A percentile compares a stretch with the other conserved stretches of the same genome.
Evolutionary conservation across 2,329 filamentous ascomycete genomes (phyloP).

Genomic region (Simplicillium aogashimaense): DNA sequence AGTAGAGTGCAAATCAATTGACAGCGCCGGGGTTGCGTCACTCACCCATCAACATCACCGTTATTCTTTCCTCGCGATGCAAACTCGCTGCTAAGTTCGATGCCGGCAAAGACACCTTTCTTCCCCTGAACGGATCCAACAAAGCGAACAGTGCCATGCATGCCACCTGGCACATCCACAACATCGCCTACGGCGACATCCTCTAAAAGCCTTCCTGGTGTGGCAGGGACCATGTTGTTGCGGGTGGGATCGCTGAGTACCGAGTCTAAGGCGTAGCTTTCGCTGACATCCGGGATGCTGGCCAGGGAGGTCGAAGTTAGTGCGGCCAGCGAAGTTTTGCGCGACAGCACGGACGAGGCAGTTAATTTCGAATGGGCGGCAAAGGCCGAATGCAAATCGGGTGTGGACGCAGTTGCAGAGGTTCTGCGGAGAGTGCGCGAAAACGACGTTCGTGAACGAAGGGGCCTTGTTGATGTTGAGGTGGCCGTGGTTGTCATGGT

Average conservation of each 20-base stretch:
- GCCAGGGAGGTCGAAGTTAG: conserved; percentile 55
- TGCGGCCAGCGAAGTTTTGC: conserved; percentile 63
- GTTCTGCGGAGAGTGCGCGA: conserved; percentile 33
- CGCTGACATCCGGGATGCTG: conserved; percentile 56
- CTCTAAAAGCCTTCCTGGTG: conserved; percentile 41
- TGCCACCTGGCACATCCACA: conserved; percentile 88
- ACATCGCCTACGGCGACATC: conserved; percentile 65
- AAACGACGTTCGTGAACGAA: conserved; percentile 6
- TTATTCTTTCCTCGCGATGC: conserved; percentile 84
- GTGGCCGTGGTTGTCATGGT: conserved; percentile 7
- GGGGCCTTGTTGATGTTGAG: conserved; percentile 5
- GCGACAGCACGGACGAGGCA: conserved; percentile 39
- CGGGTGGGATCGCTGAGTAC: conserved; percentile 24
- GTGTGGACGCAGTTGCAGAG: conserved; percentile 42
- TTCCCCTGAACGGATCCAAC: conserved; percentile 80
- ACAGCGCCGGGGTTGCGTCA: conserved; percentile 4
- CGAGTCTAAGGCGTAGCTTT: conserved; percentile 51
- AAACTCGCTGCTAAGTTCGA: conserved; percentile 77
- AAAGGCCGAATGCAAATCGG: conserved; percentile 46
- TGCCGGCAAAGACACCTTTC: conserved; percentile 82
- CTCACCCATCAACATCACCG: conserved; percentile 89
- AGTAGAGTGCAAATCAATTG: conserved; percentile 2
- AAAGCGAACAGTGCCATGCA: conserved; percentile 85
- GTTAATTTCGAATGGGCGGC: conserved; percentile 35
- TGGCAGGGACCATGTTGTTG: conserved; percentile 42